Percentiles rank a stretch among this genome's conserved stretches.
Conservation (phyloP, 1,139 yeast species). For the Taphrina communis region DNA sequence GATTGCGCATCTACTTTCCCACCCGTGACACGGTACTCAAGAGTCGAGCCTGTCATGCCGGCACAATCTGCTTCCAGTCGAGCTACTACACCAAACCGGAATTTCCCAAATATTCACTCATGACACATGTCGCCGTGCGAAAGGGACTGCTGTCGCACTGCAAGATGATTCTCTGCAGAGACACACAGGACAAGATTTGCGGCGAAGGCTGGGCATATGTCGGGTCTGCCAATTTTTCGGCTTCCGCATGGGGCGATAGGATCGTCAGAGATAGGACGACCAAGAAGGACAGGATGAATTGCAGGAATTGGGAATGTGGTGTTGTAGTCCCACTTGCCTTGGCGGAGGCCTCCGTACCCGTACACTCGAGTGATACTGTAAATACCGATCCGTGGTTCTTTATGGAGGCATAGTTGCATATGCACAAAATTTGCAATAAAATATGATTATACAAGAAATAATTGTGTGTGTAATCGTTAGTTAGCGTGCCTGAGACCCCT, state of each 20-base stretch:
- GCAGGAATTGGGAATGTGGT: constrained; percentile 47
- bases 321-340: constrained; percentile 41
- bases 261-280: constrained; percentile 40
- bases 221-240: constrained; percentile 48
- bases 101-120: constrained; percentile 45
- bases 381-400: constrained; percentile 34
- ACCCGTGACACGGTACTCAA: constrained; percentile 44
- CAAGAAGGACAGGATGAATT: constrained; percentile 39
- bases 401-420: neutral
- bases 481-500: neutral
- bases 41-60: constrained; percentile 44
- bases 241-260: constrained; percentile 48
- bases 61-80: constrained; percentile 45
- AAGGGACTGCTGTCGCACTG: constrained; percentile 46
- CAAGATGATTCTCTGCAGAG: constrained; percentile 44
- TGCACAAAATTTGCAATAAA: neutral
- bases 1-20: constrained; percentile 45
- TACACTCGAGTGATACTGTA: neutral
- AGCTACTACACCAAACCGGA: constrained; percentile 42
- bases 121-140: constrained; percentile 43
- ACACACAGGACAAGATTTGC: neutral
- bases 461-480: neutral
- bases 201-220: constrained; percentile 43
- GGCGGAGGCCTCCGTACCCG: constrained; percentile 2
- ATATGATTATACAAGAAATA: constrained; percentile 4